A percentile compares a stretch with the other conserved stretches of the same genome.
Evolutionary conservation across 2,329 filamentous ascomycete genomes (phyloP).

Genomic region (Exophiala oligosperma): DNA sequence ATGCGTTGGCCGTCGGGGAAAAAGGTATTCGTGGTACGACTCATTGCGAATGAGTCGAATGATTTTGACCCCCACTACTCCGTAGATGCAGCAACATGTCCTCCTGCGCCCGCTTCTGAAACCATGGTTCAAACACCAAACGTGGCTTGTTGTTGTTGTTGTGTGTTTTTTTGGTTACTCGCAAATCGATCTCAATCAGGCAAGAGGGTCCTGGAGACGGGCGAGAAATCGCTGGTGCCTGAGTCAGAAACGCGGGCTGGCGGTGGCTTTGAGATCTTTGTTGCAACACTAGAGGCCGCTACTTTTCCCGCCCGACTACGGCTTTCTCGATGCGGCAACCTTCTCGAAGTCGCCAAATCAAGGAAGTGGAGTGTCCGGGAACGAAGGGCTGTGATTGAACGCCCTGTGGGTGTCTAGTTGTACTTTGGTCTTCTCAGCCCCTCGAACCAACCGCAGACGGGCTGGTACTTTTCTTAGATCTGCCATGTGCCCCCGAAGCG

Average conservation of each 20-base stretch:
- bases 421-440: not conserved
- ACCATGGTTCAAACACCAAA: not conserved
- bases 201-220: not conserved
- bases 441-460: not conserved
- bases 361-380: not conserved
- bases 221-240: not conserved
- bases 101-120: not conserved
- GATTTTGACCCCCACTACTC: too few species aligned
- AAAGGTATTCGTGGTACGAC: too few species aligned
- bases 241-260: not conserved
- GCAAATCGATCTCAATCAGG: not conserved
- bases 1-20: too few species aligned
- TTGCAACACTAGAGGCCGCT: slow-evolving; percentile 1
- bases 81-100: too few species aligned
- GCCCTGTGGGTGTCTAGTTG: not conserved
- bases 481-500: not conserved
- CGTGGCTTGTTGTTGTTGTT: not conserved
- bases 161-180: not conserved
- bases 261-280: not conserved
- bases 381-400: not conserved
- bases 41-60: too few species aligned
- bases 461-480: not conserved
- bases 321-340: slow-evolving; percentile 11
- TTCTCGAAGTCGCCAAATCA: slow-evolving; percentile 13
- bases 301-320: not conserved